Percentiles rank a stretch among this genome's conserved stretches.
These are phyloP conservation scores for Ceratobasidium sp. DNA, from an alignment of 1,284 basidiomycete genomes.

Conservation along the genomic window DNA sequence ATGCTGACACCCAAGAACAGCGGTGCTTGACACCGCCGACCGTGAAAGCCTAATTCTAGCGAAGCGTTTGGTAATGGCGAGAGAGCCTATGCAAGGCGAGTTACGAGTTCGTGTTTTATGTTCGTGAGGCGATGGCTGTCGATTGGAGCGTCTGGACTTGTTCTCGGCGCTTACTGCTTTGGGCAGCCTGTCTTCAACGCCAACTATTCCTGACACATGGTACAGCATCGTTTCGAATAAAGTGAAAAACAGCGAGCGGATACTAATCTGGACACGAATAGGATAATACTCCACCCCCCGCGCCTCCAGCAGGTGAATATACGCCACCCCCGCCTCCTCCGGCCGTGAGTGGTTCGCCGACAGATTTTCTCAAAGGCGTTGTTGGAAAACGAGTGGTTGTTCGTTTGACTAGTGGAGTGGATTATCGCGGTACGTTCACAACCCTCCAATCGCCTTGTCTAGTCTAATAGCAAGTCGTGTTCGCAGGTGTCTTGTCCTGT, in stretches of 20 bases:
- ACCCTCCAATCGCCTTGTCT: not conserved
- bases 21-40: too few species aligned
- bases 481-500: slow-evolving; percentile 96
- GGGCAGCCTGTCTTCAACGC: too few species aligned
- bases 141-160: slow-evolving; percentile 57
- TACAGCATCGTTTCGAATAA: slow-evolving; percentile 49
- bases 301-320: slow-evolving; percentile 37
- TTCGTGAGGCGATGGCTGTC: slow-evolving; percentile 58
- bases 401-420: slow-evolving; percentile 92
- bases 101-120: too few species aligned
- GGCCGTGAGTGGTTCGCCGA: slow-evolving; percentile 72
- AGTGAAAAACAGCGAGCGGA: not conserved
- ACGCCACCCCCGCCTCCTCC: slow-evolving; percentile 57
- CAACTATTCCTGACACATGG: too few species aligned
- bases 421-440: slow-evolving; percentile 80
- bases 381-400: slow-evolving; percentile 96
- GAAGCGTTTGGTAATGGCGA: too few species aligned
- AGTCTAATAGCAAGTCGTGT: not conserved
- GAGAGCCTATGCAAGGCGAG: too few species aligned
- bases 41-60: too few species aligned
- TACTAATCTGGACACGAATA: too few species aligned
- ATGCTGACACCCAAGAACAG: too few species aligned
- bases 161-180: too few species aligned
- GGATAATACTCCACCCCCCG: slow-evolving; percentile 31
- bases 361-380: slow-evolving; percentile 90